A percentile compares a stretch with the other conserved stretches of the same genome.
Evolutionary conservation across 257 asterid genomes (phyloP).

Genomic region (Nemophila menziesii): DNA sequence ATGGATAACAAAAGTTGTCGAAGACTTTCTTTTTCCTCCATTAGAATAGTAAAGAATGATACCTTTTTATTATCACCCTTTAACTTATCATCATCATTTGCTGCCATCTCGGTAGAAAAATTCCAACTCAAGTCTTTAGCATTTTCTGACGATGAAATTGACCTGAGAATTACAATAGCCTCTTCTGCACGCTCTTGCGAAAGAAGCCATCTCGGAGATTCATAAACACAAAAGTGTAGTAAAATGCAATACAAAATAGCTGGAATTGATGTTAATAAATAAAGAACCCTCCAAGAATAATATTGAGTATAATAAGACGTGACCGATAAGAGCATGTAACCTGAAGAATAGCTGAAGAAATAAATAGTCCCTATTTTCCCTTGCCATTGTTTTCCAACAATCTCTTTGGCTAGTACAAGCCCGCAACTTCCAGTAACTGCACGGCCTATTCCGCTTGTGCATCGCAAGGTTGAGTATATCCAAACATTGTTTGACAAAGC

Average conservation of each 20-base stretch:
- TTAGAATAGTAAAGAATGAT: slow-evolving; percentile 6
- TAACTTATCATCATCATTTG: background rate
- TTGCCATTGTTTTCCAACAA: slow-evolving; percentile 32
- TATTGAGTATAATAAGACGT: slow-evolving; percentile 20
- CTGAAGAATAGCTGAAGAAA: slow-evolving; percentile 25
- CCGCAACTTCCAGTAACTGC: too few relatives aligned
- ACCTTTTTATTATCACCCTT: slow-evolving; percentile 3
- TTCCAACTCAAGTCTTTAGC: background rate
- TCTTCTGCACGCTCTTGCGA: slow-evolving; percentile 17
- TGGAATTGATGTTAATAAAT: slow-evolving; percentile 26
- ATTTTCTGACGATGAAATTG: too few relatives aligned
- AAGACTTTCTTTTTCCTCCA: slow-evolving; percentile 4
- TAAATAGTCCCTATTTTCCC: slow-evolving; percentile 26
- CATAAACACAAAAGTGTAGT: slow-evolving; percentile 21
- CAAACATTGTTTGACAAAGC: slow-evolving; percentile 29
- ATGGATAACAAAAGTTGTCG: slow-evolving; percentile 9
- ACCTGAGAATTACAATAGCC: too few relatives aligned
- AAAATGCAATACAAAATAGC: slow-evolving; percentile 20
- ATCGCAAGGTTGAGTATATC: slow-evolving; percentile 26
- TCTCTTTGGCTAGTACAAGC: too few relatives aligned
- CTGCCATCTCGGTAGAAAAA: background rate
- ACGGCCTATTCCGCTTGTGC: slow-evolving; percentile 29
- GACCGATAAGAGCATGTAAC: slow-evolving; percentile 32
- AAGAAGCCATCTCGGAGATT: slow-evolving; percentile 42
- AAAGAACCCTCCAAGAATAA: slow-evolving; percentile 35